These are phyloP conservation scores for Aspergillus niger DNA, from an alignment of 2,329 filamentous ascomycete species.

Conservation along the genomic window DNA sequence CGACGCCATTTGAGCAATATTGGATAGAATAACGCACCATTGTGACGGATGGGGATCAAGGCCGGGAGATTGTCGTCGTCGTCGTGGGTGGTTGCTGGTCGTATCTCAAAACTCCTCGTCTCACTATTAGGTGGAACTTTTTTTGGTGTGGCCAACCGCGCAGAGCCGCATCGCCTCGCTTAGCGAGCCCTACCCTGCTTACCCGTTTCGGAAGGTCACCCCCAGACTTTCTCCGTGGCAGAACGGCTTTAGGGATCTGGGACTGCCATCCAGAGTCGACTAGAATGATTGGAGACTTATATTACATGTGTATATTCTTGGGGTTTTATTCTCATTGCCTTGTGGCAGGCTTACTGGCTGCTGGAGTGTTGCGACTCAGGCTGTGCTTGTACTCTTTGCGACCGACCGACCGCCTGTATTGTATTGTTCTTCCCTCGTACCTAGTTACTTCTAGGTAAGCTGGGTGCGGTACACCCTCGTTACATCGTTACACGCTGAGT, in stretches of 20 bases:
- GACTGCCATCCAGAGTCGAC: not conserved
- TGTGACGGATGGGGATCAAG: conserved; percentile 58
- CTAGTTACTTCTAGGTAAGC: not conserved
- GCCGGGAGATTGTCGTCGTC: conserved; percentile 46
- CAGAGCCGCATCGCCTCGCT: conserved; percentile 44
- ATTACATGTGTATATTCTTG: not conserved
- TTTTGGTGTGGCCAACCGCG: conserved; percentile 47
- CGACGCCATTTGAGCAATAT: conserved; percentile 16
- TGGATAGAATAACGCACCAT: conserved; percentile 44
- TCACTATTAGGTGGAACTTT: conserved; percentile 42
- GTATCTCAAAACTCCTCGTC: conserved; percentile 45
- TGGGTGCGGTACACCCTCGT: not conserved
- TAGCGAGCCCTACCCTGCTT: conserved; percentile 46
- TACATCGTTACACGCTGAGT: not conserved
- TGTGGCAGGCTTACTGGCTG: not conserved
- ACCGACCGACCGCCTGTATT: not conserved
- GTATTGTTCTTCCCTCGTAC: not conserved
- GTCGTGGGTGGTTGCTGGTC: conserved; percentile 49
- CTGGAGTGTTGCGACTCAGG: not conserved
- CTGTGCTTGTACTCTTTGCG: not conserved
- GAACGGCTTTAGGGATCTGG: not conserved
- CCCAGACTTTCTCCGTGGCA: not conserved
- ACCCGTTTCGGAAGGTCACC: conserved; percentile 29
- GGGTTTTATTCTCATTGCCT: not conserved
- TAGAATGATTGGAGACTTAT: not conserved